These are phyloP conservation scores for Teratosphaeria destructans DNA, from an alignment of 2,329 filamentous ascomycete genomes.

Conservation along the genomic window DNA sequence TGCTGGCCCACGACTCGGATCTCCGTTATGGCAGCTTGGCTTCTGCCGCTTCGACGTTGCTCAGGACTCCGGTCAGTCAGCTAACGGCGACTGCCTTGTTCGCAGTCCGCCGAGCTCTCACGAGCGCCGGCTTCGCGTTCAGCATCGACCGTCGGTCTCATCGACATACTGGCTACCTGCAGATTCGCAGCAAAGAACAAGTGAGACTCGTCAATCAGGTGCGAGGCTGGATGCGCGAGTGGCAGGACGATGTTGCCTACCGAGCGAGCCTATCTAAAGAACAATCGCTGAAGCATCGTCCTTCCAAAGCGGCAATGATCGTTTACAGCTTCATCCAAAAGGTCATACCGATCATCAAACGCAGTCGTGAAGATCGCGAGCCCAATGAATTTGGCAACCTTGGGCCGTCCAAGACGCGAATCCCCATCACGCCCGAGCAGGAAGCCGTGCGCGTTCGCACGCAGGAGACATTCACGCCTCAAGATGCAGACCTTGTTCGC, in stretches of 20 bases:
- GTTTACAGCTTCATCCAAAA: slow-evolving; percentile 33
- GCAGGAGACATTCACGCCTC: slow-evolving; percentile 34
- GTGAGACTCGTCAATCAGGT: slow-evolving; percentile 43
- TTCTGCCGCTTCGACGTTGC: slow-evolving; percentile 35
- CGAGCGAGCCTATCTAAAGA: slow-evolving; percentile 9
- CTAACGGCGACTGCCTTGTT: slow-evolving; percentile 42
- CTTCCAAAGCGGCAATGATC: slow-evolving; percentile 14
- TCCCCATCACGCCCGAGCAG: slow-evolving; percentile 12
- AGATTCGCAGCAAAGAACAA: slow-evolving; percentile 49
- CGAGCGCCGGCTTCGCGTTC: slow-evolving; percentile 52
- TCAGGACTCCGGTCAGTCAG: slow-evolving; percentile 21
- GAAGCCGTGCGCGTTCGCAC: slow-evolving; percentile 15
- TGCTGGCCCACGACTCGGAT: slow-evolving; percentile 34
- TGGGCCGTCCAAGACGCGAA: slow-evolving; percentile 28
- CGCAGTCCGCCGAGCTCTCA: slow-evolving; percentile 58
- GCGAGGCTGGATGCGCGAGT: slow-evolving; percentile 43
- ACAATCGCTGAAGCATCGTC: slow-evolving; percentile 7
- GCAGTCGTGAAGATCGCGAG: slow-evolving; percentile 30
- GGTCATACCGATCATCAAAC: slow-evolving; percentile 28
- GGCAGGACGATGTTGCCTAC: slow-evolving; percentile 38
- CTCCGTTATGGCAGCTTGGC: slow-evolving; percentile 38
- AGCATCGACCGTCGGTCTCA: slow-evolving; percentile 41
- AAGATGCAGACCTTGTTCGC: slow-evolving; percentile 48
- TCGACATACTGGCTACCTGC: slow-evolving; percentile 49
- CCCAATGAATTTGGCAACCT: slow-evolving; percentile 24